Evolutionary conservation across 331 rosid genomes (phyloP).

Genomic region (Malus hybrid): DNA sequence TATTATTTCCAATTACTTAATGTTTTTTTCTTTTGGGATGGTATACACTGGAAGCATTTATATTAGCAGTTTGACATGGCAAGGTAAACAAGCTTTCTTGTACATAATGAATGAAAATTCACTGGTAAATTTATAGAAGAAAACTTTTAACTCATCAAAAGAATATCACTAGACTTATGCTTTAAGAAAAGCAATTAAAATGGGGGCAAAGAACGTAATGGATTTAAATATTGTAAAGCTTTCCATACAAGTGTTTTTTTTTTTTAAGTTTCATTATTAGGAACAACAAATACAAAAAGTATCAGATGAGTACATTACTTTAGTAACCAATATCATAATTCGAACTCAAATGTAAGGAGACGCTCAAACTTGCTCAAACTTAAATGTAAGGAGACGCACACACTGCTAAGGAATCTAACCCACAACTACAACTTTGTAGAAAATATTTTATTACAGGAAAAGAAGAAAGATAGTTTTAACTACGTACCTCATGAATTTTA

Average conservation of each 20-base stretch:
- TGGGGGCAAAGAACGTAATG: background rate
- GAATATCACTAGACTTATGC: background rate
- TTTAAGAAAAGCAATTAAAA: background rate
- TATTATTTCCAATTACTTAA: background rate
- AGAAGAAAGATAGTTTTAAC: background rate
- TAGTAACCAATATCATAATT: background rate
- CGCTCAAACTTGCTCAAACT: background rate
- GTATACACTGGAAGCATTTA: background rate
- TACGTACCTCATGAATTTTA: background rate
- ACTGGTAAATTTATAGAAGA: background rate
- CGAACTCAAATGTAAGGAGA: background rate
- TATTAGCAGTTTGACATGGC: background rate
- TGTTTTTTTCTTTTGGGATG: background rate
- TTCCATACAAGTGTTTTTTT: background rate
- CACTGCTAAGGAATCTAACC: background rate
- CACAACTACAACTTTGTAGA: background rate
- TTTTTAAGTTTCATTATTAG: too few relatives aligned
- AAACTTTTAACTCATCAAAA: background rate
- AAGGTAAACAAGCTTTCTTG: background rate
- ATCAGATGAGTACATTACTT: too few relatives aligned
- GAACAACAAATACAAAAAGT: too few relatives aligned
- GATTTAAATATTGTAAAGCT: background rate
- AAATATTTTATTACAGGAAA: too few relatives aligned
- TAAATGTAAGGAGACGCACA: background rate
- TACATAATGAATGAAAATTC: background rate